Base-by-base conservation (phyloP, 257 asterid species). In the Nicotiana benthamiana region DNA sequence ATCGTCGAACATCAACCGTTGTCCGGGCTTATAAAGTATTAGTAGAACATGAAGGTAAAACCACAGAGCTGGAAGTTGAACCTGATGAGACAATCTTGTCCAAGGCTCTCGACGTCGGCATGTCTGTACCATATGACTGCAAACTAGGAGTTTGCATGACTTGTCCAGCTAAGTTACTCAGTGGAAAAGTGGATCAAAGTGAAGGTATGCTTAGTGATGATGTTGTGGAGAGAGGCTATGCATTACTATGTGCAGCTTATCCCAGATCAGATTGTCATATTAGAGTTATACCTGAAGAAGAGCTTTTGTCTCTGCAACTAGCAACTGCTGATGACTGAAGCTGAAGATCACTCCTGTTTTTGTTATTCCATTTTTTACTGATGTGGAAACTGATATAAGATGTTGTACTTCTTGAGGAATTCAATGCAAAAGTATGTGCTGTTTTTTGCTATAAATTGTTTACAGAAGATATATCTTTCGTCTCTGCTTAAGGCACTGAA, bases 191-290 rank as follows among this genome's bases (percentile, higher is more conserved):
- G 11, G 99, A 93, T 82, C 99, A 95, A 88, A 95, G 97, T 90
- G 97, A 93, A 11, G 99, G 99, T 9, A 95, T 93, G 99, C 92
- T 93, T 16, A 95, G 98, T 86, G 99, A 95, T 80, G 98, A 95
- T 86, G 99, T 95, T 75, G 89, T 95, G 60, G 97, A 93, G 79
- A 67, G 91, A 10, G 98, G 99, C 3, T 95, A 91, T 77, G 95
- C 99, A 9, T 85, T 95, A 12, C 78, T 91, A 80, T 95, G 98
- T 75, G 95, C 89, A 4, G 76, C 99, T 70, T 92, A 90, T 76
- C 99, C 98, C 17, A 90, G 88, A 79, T 92, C 99, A n/a, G 93
- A 95, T 84, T 93, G 99, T 48, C 93, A 80, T n/a, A 81, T 93
- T 26, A 90, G 86, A 83, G 87, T 86, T 67, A 95, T 92, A 79